Evolutionary conservation across 2,329 filamentous ascomycete genomes (phyloP).

Genomic region (Cadophora malorum): DNA sequence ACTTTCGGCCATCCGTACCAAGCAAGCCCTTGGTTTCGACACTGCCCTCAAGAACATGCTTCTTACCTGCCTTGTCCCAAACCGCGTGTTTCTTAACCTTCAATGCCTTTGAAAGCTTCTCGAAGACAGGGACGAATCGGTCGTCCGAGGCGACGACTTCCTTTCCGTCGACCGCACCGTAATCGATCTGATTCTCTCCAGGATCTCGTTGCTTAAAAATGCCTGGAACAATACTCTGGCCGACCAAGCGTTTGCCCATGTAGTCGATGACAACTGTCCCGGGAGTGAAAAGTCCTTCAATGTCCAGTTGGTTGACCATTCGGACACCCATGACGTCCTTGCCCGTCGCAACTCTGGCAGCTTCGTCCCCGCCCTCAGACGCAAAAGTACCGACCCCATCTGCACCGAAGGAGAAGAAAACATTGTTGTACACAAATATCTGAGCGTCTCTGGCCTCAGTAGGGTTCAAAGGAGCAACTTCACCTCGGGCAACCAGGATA

Average conservation of each 20-base stretch:
- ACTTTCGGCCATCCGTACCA: slow-evolving; percentile 94
- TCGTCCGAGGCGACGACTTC: slow-evolving; percentile 92
- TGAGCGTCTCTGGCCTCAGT: slow-evolving; percentile 92
- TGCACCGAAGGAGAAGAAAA: slow-evolving; percentile 98
- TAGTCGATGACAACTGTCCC: slow-evolving; percentile 98
- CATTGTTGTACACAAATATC: slow-evolving; percentile 99
- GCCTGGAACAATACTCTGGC: slow-evolving; percentile 96
- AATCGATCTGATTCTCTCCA: slow-evolving; percentile 98
- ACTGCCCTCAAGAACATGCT: slow-evolving; percentile 90
- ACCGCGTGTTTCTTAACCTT: slow-evolving; percentile 94
- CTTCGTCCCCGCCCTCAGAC: slow-evolving; percentile 94
- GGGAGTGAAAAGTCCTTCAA: slow-evolving; percentile 91
- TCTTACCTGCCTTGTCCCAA: slow-evolving; percentile 94
- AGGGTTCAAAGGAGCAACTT: slow-evolving; percentile 92
- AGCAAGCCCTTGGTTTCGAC: slow-evolving; percentile 98
- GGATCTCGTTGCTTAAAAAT: slow-evolving; percentile 99
- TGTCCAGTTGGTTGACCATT: slow-evolving; percentile 95
- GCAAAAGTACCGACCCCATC: slow-evolving; percentile 98
- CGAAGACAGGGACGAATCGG: slow-evolving; percentile 82
- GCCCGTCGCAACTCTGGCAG: slow-evolving; percentile 91
- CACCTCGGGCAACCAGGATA: slow-evolving; percentile 88
- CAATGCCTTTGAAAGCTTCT: slow-evolving; percentile 88
- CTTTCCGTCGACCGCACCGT: slow-evolving; percentile 96
- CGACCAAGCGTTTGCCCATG: slow-evolving; percentile 94
- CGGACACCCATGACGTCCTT: slow-evolving; percentile 96